Evolutionary conservation across 176 grass and related monocot species (phyloP).

Genomic region (Pontederia crassipes): DNA sequence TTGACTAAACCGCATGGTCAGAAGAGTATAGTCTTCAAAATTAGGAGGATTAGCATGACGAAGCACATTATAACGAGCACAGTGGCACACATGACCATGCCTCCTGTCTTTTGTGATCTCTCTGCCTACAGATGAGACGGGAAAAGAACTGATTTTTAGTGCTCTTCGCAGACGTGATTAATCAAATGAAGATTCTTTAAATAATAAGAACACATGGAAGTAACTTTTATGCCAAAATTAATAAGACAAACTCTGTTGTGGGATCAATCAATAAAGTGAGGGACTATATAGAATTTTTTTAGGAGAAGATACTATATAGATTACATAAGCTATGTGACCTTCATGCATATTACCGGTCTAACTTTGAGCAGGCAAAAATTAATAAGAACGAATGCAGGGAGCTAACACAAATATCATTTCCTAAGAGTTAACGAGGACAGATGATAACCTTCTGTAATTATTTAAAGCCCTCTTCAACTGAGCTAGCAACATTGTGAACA

Average conservation of each 20-base stretch:
- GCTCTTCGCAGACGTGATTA: neutral
- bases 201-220: neutral
- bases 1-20: slow-evolving; percentile 21
- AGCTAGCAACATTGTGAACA: neutral
- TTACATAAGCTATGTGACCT: too few species aligned
- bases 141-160: neutral
- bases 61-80: slow-evolving; percentile 87
- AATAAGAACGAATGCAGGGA: too few species aligned
- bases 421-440: neutral
- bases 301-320: too few species aligned
- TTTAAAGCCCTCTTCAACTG: neutral
- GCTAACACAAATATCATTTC: too few species aligned
- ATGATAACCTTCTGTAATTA: neutral
- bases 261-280: too few species aligned
- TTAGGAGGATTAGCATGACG: neutral
- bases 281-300: too few species aligned
- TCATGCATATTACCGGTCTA: too few species aligned
- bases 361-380: too few species aligned
- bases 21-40: slow-evolving; percentile 60
- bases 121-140: neutral
- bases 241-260: too few species aligned
- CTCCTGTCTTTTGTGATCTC: slow-evolving; percentile 70
- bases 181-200: neutral
- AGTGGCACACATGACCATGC: slow-evolving; percentile 94
- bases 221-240: too few species aligned